Evolutionary conservation across 495 filamentous ascomycete species (phyloP), one percentile per base, ranked within the genome.

Genomic region (Pyrenula aspistea): DNA sequence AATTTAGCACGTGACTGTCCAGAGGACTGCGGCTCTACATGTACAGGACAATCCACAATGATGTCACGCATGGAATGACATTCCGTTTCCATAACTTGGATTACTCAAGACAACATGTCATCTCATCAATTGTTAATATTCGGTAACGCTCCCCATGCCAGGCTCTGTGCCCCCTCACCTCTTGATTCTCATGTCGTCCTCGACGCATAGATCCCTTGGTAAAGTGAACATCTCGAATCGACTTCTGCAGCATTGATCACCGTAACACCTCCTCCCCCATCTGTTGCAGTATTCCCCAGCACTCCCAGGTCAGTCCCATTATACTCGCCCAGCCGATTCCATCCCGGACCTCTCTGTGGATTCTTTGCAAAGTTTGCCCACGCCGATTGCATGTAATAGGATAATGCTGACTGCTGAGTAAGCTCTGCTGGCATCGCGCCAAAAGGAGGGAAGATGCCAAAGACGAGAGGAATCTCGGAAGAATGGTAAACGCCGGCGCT

Each of bases 401-500:
- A 61, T 20, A 71, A 42, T 19, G 61, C 59, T 10, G 20, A 19
- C 59, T 71, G 59, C 50, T 52, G 50, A 19, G 50, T 24, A 15
- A 42, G 31, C 31, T 42, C 77, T 24, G 77, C 69, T 25, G 59
- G 63, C 53, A 78, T 77, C n/a, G 82, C 83, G 54, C 83, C 79
- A 68, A 86, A 80, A 12, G 82, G 77, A 24, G 77, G 61, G 25
- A 83, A 66, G 0, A 79, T 82, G 59, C 79, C 82, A 57, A 86
- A 86, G 0, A 88, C 78, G 63, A 83, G 84, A 11, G 83, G 55
- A 4, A 89, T 59, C 58, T 90, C 87, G 12, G 72, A 77, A 21
- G 72, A 83, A 67, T 90, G 87, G 70, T 86, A 87, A 0, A 86
- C 89, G 11, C 87, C 87, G 0, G 89, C 62, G 51, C 89, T 72